Conservation (phyloP, 768 basidiomycete species). For the Symmetrospora coprosmae region DNA sequence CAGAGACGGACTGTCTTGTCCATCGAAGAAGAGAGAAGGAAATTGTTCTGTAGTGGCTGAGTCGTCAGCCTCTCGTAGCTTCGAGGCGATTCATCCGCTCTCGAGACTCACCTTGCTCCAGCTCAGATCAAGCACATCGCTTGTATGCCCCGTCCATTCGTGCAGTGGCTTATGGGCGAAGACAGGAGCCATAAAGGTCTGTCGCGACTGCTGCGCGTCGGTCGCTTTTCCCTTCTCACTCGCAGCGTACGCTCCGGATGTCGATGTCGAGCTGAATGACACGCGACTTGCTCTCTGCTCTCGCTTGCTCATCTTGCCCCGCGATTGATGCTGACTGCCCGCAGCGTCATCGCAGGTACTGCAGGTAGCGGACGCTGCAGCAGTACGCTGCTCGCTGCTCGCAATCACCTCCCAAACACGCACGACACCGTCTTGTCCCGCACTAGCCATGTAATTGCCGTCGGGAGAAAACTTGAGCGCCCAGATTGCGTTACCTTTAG, state of each 20-base stretch:
- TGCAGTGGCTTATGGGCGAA: conserved; percentile 27
- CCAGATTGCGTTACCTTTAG: too few species aligned
- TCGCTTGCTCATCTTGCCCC: background rate
- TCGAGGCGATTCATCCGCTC: too few species aligned
- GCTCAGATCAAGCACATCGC: conserved; percentile 32
- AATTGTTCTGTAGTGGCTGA: conserved; percentile 28
- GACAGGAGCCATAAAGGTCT: conserved; percentile 21
- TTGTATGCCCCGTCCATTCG: conserved; percentile 30
- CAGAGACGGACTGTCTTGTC: conserved; percentile 35
- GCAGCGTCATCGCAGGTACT: too few species aligned
- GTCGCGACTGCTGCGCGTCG: too few species aligned
- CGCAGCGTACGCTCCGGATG: too few species aligned
- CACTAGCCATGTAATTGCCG: conserved; percentile 32
- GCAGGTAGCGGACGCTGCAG: too few species aligned
- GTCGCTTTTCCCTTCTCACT: too few species aligned
- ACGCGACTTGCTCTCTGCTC: background rate
- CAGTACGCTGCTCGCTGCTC: conserved; percentile 3
- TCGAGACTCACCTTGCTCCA: conserved; percentile 34
- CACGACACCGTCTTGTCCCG: conserved; percentile 34
- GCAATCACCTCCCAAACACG: conserved; percentile 32
- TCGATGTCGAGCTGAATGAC: too few species aligned
- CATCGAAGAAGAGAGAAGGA: conserved; percentile 33
- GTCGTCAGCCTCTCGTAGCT: too few species aligned
- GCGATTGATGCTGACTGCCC: too few species aligned
- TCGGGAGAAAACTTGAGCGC: conserved; percentile 29